Conservation (phyloP, 2,329 filamentous ascomycete species). For the Aureobasidium sp. region DNA sequence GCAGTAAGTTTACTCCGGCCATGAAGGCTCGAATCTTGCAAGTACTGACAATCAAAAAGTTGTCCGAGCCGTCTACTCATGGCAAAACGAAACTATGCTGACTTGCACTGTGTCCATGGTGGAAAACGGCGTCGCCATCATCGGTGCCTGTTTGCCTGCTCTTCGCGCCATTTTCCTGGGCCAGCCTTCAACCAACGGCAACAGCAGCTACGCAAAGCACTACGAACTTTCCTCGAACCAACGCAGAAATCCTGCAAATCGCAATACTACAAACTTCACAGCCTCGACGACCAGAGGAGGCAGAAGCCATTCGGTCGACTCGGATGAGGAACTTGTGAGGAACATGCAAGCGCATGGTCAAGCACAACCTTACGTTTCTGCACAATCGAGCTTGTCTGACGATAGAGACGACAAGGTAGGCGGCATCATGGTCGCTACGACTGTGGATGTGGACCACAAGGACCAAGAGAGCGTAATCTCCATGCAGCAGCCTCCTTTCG, state of each 20-base stretch:
- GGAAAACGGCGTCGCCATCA: constrained; percentile 9
- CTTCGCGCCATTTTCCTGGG: constrained; percentile 2
- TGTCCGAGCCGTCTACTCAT: constrained; percentile 3
- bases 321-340: constrained; percentile 4
- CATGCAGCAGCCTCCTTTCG: background rate
- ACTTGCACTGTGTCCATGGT: constrained; percentile 9
- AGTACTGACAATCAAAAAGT: background rate
- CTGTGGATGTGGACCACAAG: background rate
- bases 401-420: background rate
- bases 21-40: too few relatives aligned
- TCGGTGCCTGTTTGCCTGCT: constrained; percentile 5
- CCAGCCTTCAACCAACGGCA: background rate
- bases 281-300: background rate
- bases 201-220: constrained; percentile 6
- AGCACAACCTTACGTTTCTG: background rate
- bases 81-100: constrained; percentile 7
- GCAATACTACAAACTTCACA: background rate
- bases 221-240: constrained; percentile 4
- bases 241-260: background rate
- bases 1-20: background rate
- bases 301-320: background rate
- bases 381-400: background rate
- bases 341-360: constrained; percentile 9
- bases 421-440: constrained; percentile 4
- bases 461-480: background rate